Base-by-base conservation (phyloP, 371 early-diverging fungal genomes). In the Mucor saturninus region DNA sequence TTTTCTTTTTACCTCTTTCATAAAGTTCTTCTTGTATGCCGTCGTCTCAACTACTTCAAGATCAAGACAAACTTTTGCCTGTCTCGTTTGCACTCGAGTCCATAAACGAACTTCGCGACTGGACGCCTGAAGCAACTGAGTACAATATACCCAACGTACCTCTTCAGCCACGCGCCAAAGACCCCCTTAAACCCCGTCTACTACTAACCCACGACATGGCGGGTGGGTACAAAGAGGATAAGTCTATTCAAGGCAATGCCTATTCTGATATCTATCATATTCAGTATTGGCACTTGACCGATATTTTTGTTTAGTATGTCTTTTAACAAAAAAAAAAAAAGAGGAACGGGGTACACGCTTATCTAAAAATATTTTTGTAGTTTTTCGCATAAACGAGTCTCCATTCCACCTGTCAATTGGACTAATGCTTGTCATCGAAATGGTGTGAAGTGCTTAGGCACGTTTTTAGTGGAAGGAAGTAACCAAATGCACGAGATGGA, bases 371-470 rank as follows among this genome's bases (percentile, higher is more conserved):
- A 13, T 30, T 48, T 21, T 5, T 4, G 4, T 45, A 75, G 77
- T 67, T 90, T 90, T 63, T 82, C 83, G 0, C 89, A 89, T 64
- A 45, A 74, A 40, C 80, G 87, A 1, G 66, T 88, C 30, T 65
- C 87, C 1, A 81, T 90, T 37, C 89, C 89, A 1, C 89, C 90
- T 3, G 74, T 78, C 2, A 73, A 73, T 32, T 90, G 88, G 89
- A 85, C 77, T 5, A 86, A 86, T 32, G 81, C 83, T 2, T 83
- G 84, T 7, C 90, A 89, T 62, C 62, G 83, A 40, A 87, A 89
- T 61, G 87, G 87, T 15, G 84, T 87, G 6, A 64, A 69, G 10
- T 68, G 72, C 15, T 67, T 85, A 1, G 86, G 86, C 7, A 86
- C 84, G 4, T 77, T 85, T 49, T 70, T 86, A 29, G 76, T 82